These are phyloP conservation scores for Diaporthe ilicicola DNA, from an alignment of 2,329 filamentous ascomycete species.

Conservation along the genomic window DNA sequence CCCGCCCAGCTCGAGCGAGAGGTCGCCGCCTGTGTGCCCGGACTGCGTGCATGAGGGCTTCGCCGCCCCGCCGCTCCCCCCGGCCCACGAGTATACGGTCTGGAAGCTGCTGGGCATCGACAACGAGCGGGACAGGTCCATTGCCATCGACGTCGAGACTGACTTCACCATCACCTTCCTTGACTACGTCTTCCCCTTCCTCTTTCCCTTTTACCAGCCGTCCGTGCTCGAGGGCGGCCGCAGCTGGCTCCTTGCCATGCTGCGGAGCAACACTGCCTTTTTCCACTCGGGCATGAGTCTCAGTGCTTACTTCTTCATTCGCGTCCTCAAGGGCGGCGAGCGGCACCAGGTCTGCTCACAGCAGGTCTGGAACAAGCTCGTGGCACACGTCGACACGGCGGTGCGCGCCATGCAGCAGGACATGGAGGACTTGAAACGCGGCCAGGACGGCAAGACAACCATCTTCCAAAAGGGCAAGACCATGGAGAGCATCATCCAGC, in stretches of 20 bases:
- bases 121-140: slow-evolving; percentile 18
- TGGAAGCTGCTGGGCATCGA: slow-evolving; percentile 31
- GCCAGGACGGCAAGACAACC: slow-evolving; percentile 23
- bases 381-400: slow-evolving; percentile 54
- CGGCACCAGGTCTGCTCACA: slow-evolving; percentile 46
- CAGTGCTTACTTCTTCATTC: slow-evolving; percentile 64
- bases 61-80: slow-evolving; percentile 3
- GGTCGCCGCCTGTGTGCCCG: slow-evolving; percentile 28
- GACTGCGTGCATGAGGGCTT: slow-evolving; percentile 27
- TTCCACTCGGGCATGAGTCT: slow-evolving; percentile 66
- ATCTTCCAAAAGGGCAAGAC: slow-evolving; percentile 38
- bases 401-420: slow-evolving; percentile 70
- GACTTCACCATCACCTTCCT: slow-evolving; percentile 65
- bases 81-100: slow-evolving; percentile 27
- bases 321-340: slow-evolving; percentile 48
- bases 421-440: slow-evolving; percentile 30
- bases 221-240: slow-evolving; percentile 63
- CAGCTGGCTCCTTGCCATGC: slow-evolving; percentile 66
- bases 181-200: slow-evolving; percentile 68
- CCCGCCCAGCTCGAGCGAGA: slow-evolving; percentile 25
- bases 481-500: slow-evolving; percentile 61
- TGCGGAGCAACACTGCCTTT: slow-evolving; percentile 64
- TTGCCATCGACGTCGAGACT: slow-evolving; percentile 35
- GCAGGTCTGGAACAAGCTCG: slow-evolving; percentile 49
- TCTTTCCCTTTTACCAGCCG: slow-evolving; percentile 71